Evolutionary conservation across 768 basidiomycete species (phyloP), one percentile per base, ranked within the genome.

Genomic region (Russula vinacea): DNA sequence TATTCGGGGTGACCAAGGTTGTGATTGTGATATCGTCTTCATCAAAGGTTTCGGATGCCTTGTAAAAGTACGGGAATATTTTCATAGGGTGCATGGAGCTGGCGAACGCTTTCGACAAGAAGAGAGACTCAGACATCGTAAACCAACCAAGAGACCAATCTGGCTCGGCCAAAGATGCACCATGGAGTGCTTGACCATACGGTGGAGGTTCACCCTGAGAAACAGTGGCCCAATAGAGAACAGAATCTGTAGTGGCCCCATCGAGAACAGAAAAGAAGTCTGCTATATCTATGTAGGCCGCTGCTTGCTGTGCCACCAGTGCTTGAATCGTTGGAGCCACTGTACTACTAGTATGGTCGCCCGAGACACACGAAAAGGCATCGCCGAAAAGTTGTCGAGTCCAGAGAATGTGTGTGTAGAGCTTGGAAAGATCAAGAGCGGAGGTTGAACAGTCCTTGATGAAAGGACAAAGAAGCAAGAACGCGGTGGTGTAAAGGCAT

Each of bases 1-100:
- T 81, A 68, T 89, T 88, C 70, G 83, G 84, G 2, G 92, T 94
- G 40, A 94, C 86, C 37, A 93, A 80, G 0, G 92, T 94, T 0
- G 92, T 90, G 60, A 94, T 84, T 2, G 92, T 94, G 57, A 94
- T 84, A 66, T 92, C 91, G 42, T 87, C 81, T 35, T 74, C 69
- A 54, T 84, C 79, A 66, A 87, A 81, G 13, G 71, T 68, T 2
- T 80, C 82, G 13, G 79, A 78, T 2, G 88, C 89, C 57, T 84
- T 83, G 72, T 90, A 91, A 74, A 88, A 92, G 76, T 87, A 94
- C 0, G 92, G 92, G 24, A 90, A 80, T 59, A 92, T 84, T 67
- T 85, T 84, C 70, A 82, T 87, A 0, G 92, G 91, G 42, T 83
- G 82, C 82, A 89, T 84, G 24, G 84, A 84, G 60, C 78, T 79